phyloP scores from a whole-genome alignment of 495 filamentous ascomycete genomes.

The Aspergillus diversus region DNA sequence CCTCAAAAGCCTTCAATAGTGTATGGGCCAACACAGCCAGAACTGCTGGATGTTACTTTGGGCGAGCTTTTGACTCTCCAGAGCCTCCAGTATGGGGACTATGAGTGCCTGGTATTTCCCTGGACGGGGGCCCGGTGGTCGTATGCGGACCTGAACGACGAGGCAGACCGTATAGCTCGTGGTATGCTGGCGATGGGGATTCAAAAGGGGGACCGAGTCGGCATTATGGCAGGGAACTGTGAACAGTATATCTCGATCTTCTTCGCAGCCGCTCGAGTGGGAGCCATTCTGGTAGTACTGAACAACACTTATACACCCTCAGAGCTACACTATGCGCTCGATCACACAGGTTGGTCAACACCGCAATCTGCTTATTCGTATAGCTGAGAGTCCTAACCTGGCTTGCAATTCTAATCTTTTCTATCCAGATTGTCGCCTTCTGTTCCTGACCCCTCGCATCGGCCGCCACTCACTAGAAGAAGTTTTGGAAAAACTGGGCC shows the following conservation, averaged over 20 bases:
- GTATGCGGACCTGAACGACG: slow-evolving; percentile 63
- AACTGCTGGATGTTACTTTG: slow-evolving; percentile 63
- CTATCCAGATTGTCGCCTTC: slow-evolving; percentile 56
- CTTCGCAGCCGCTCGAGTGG: slow-evolving; percentile 68
- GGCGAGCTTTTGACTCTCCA: slow-evolving; percentile 65
- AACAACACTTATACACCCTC: slow-evolving; percentile 73
- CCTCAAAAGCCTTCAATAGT: slow-evolving; percentile 53
- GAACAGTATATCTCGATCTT: slow-evolving; percentile 71
- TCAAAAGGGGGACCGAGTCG: slow-evolving; percentile 64
- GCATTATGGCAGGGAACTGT: slow-evolving; percentile 73
- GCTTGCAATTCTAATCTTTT: slow-evolving; percentile 7
- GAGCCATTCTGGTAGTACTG: slow-evolving; percentile 67
- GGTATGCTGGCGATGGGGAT: slow-evolving; percentile 63
- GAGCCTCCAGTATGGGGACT: slow-evolving; percentile 59
- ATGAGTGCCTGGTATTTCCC: slow-evolving; percentile 65
- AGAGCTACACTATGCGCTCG: slow-evolving; percentile 65
- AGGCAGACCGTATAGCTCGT: slow-evolving; percentile 60
- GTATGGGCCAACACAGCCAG: slow-evolving; percentile 61
- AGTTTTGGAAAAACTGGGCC: slow-evolving; percentile 54
- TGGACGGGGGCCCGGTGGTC: slow-evolving; percentile 71
- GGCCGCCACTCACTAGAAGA: slow-evolving; percentile 58
- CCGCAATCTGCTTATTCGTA: neutral
- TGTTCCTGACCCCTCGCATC: slow-evolving; percentile 67
- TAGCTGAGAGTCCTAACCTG: neutral
- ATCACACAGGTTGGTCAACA: slow-evolving; percentile 57